Conservation (phyloP, 1,139 yeast species). For the Candida gigantensis region DNA sequence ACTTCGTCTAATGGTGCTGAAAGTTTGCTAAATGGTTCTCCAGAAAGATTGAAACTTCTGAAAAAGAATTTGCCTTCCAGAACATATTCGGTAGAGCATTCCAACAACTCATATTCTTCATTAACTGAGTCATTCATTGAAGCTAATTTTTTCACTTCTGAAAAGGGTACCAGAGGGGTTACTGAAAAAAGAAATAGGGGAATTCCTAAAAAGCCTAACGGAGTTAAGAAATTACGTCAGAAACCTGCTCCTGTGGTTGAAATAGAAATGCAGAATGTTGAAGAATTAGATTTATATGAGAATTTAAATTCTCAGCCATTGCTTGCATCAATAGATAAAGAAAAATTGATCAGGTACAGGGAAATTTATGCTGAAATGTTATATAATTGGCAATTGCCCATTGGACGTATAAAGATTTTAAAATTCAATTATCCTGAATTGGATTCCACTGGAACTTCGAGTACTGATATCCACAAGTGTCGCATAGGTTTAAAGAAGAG, state of each 20-base stretch:
- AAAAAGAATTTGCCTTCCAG: conserved; percentile 10
- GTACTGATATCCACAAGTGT: conserved; percentile 39
- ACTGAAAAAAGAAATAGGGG: conserved; percentile 14
- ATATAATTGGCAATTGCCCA: conserved; percentile 80
- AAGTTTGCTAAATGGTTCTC: conserved; percentile 15
- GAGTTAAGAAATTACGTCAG: conserved; percentile 9
- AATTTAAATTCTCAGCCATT: conserved; percentile 47
- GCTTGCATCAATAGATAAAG: conserved; percentile 48
- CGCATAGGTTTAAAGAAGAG: conserved; percentile 43
- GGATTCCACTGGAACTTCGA: conserved; percentile 19
- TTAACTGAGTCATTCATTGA: conserved; percentile 11
- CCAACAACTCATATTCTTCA: conserved; percentile 14
- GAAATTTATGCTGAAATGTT: conserved; percentile 79
- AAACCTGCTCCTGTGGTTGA: conserved; percentile 42
- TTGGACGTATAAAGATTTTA: conserved; percentile 72
- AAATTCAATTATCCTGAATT: conserved; percentile 61
- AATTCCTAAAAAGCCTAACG: conserved; percentile 10
- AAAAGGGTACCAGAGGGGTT: conserved; percentile 4
- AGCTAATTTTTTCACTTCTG: conserved; percentile 6
- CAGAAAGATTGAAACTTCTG: conserved; percentile 15
- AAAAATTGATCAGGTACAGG: conserved; percentile 54
- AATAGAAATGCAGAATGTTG: conserved; percentile 57
- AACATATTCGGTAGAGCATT: conserved; percentile 6
- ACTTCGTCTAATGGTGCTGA: conserved; percentile 14
- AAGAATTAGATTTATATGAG: conserved; percentile 55